Evolutionary conservation across 306 rosid species (phyloP).

Genomic region (Medicago lupulina): DNA sequence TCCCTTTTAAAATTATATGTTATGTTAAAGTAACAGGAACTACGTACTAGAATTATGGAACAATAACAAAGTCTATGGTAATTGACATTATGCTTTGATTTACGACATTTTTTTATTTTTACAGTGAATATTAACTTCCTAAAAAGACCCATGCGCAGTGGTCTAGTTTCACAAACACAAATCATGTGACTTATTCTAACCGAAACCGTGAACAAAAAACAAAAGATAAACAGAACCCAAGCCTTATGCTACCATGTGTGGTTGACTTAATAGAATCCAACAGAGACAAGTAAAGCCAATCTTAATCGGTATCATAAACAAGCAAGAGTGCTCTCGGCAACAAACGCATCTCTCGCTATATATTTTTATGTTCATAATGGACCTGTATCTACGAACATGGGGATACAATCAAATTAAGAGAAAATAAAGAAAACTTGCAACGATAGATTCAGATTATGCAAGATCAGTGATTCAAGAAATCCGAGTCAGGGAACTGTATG

Average conservation of each 20-base stretch:
- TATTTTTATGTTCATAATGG: conserved; percentile 34
- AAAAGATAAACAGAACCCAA: background rate
- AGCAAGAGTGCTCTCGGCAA: conserved; percentile 29
- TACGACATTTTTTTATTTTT: no score
- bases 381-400: conserved; percentile 24
- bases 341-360: conserved; percentile 14
- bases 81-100: no score
- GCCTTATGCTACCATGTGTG: conserved; percentile 16
- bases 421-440: no score
- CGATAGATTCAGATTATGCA: conserved; percentile 20
- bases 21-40: no score
- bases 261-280: conserved; percentile 33
- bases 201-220: conserved; percentile 5
- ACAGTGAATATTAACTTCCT: no score
- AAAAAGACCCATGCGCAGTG: no score
- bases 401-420: conserved; percentile 25
- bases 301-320: conserved; percentile 19
- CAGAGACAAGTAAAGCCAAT: conserved; percentile 30
- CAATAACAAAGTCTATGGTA: no score
- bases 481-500: conserved; percentile 4
- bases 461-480: background rate
- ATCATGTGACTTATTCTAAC: conserved; percentile 2
- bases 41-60: no score
- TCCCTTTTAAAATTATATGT: no score
- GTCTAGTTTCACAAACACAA: background rate